phyloP scores from a whole-genome alignment of 2,329 filamentous ascomycete genomes.

The Rhynchosporium agropyri region DNA sequence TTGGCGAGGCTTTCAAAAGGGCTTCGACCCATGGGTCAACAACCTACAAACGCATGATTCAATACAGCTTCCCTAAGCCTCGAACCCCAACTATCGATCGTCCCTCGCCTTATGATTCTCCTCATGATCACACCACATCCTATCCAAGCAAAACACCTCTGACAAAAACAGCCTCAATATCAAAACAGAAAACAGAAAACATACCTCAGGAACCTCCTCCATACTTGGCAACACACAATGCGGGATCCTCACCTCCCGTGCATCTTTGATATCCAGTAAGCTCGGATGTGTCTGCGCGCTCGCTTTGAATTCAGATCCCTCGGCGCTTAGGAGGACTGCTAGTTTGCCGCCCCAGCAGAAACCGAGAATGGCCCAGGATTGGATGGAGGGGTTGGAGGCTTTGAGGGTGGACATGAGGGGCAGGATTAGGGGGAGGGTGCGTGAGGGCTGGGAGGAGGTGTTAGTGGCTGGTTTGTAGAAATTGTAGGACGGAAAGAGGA shows the following conservation, averaged over 20 bases:
- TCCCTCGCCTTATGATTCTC: not conserved
- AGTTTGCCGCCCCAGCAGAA: conserved; percentile 74
- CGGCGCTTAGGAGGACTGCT: conserved; percentile 54
- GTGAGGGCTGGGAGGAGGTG: not conserved
- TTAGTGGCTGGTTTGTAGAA: not conserved
- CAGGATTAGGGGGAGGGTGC: conserved; percentile 22
- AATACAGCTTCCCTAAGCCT: conserved; percentile 40
- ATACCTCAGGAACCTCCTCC: conserved; percentile 54
- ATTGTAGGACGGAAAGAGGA: not conserved
- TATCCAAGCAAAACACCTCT: not conserved
- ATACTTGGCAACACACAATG: conserved; percentile 64
- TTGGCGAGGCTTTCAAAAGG: conserved; percentile 43
- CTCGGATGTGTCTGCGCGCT: conserved; percentile 58
- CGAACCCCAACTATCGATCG: too few relatives aligned
- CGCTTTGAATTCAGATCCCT: conserved; percentile 58
- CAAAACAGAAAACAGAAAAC: not conserved
- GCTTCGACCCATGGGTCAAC: conserved; percentile 44
- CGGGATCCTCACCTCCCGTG: conserved; percentile 60
- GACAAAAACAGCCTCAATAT: not conserved
- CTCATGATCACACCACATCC: not conserved
- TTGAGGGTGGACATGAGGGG: conserved; percentile 24
- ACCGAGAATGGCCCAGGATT: conserved; percentile 41
- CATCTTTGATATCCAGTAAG: conserved; percentile 64
- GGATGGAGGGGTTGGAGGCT: conserved; percentile 27
- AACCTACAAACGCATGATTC: conserved; percentile 47